Evolutionary conservation across 257 asterid genomes (phyloP).

Genomic region (Lavandula angustifolia): DNA sequence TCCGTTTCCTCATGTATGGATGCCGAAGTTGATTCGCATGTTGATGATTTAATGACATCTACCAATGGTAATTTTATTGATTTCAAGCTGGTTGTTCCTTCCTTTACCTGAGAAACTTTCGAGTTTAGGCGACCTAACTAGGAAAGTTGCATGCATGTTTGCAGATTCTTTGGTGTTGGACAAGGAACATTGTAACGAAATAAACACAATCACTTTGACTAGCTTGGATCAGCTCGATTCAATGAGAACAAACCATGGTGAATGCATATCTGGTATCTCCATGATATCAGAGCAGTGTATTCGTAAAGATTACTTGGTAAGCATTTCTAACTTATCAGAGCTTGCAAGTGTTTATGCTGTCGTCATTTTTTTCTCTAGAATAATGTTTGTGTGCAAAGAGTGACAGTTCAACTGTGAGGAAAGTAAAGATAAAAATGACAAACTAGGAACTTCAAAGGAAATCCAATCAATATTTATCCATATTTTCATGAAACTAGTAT

Average conservation of each 20-base stretch:
- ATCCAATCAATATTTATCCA: too few species aligned
- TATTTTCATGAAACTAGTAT: too few species aligned
- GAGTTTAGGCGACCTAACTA: neutral
- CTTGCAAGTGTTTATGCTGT: too few species aligned
- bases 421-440: too few species aligned
- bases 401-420: too few species aligned
- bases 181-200: constrained; percentile 48
- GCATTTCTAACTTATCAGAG: neutral
- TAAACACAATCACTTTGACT: constrained; percentile 37
- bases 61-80: constrained; percentile 47
- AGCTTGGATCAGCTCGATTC: constrained; percentile 53
- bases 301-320: constrained; percentile 65
- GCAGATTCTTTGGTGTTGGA: constrained; percentile 66
- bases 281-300: constrained; percentile 59
- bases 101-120: neutral
- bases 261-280: constrained; percentile 49
- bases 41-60: constrained; percentile 40
- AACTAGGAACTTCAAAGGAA: too few species aligned
- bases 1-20: constrained; percentile 24
- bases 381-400: too few species aligned
- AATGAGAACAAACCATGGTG: constrained; percentile 44
- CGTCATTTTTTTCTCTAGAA: too few species aligned
- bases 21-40: constrained; percentile 42
- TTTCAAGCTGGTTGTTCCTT: neutral
- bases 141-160: constrained; percentile 15